Evolutionary conservation across 176 grass and related monocot genomes (phyloP), one percentile per base, ranked within the genome.

Genomic region (Bromus sterilis): DNA sequence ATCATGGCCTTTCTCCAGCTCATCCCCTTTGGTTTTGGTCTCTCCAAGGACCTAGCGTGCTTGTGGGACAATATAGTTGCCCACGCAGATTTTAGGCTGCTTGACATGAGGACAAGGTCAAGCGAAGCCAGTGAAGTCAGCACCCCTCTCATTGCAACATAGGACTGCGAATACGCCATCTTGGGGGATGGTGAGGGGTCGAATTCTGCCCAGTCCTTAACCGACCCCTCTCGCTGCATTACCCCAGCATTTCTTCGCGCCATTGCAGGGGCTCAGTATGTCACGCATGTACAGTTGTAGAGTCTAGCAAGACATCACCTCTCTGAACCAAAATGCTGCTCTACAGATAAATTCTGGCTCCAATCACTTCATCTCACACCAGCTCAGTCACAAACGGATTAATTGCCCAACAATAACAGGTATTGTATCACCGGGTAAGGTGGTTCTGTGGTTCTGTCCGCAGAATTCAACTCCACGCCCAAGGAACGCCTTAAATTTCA

Each of bases 121-220:
- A 93, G 56, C 16, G 90, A 86, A 28, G 59, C 87, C 56, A 89
- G 40, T 10, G 86, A 81, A 43, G 86, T 88, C 40, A 98, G 74
- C 29, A 98, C 80, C 23, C 90, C 86, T 65, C 92, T 95, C 75
- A 89, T 76, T 10, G 82, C 78, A 13, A 98, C 89, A 80, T 91
- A 89, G 23, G 92, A 82, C 42, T 86, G 91, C 30, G 95, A 98
- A 82, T 92, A 86, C 13, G 90, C 86, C 76, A 98, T 80, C 85
- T 98, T 98, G 66, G 92, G 89, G 30, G 90, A 98, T 34, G 88
- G 79, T 20, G 84, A 86, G 67, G 86, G 73, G 31, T 98, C 95
- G 33, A 77, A 87, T 84, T 91, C 92, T 65, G 90, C 58, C 79
- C 91, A 91, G 41, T 89, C 81, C 71, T 94, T 93, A 40, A 80